Evolutionary conservation across 495 filamentous ascomycete species (phyloP), one percentile per base, ranked within the genome.

Genomic region (Aspergillus haitiensis): DNA sequence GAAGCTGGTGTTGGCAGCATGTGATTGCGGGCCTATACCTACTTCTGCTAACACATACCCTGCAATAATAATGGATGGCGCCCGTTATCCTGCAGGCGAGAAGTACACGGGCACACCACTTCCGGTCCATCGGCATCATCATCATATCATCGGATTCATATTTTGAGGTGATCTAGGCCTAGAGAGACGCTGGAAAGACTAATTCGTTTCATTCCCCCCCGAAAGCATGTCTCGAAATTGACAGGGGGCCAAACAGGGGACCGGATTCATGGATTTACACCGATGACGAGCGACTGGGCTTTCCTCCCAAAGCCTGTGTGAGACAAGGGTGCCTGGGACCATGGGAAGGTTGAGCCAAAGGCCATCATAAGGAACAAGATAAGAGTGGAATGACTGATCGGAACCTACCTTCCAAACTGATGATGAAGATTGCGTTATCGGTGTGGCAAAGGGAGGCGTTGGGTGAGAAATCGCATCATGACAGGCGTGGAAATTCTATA

Each of bases 11-110:
- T 52, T 55, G 51, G 50, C 54, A 55, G 63, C 63, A 65, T 65
- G 63, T 65, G 63, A 65, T 62, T 57, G 63, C 49, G 63, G 63
- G 59, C 46, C 63, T 48, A 44, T 37, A 15, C 13, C 31, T 16
- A 61, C 15, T 18, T 34, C 42, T 33, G 35, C 18, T 51, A 12
- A 9, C 16, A 34, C 44, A 9, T 10, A 21, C 33, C 11, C 21
- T 47, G 3, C 8, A 32, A 27, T 32, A 32, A 56, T 27, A 27
- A 27, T 27, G 21, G 21, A 27, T 34, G 33, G 56, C 39, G n/a
- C 39, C 54, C 56, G 53, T 50, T 53, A 48, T 47, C 40, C 32
- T 44, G 39, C 56, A 45, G 21, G 10, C 39, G 40, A 37, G 37
- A 60, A 60, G 58, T 27, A 61, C 59, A 54, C 53, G 56, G 21